These are phyloP conservation scores for Alopecurus myosuroides DNA, from an alignment of 176 grass and related monocot genomes.

Conservation along the genomic window DNA sequence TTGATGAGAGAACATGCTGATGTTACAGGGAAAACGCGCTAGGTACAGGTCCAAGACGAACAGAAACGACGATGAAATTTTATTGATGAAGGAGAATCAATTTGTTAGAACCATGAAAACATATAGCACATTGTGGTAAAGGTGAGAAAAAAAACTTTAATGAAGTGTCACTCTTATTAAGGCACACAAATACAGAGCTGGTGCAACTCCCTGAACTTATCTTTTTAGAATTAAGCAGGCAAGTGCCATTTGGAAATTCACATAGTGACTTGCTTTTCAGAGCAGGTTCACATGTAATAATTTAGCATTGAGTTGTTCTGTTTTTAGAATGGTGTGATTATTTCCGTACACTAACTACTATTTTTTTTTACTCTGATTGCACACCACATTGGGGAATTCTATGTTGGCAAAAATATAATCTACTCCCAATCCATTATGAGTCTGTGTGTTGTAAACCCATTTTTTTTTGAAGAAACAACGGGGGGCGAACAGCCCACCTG, in stretches of 20 bases:
- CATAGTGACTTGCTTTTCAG: neutral
- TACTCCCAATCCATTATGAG: neutral
- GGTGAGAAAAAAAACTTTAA: too few species aligned
- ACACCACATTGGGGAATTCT: neutral
- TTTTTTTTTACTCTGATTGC: neutral
- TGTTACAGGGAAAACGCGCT: neutral
- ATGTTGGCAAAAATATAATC: neutral
- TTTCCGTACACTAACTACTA: neutral
- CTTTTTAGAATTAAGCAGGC: too few species aligned
- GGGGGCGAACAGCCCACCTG: too few species aligned
- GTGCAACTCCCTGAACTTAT: neutral
- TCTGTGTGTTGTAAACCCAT: neutral
- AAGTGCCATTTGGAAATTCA: neutral
- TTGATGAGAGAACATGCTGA: neutral
- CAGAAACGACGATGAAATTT: neutral
- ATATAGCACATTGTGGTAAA: neutral
- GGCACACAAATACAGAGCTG: neutral
- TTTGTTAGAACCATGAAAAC: neutral
- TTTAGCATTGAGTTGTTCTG: neutral
- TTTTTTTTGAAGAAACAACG: too few species aligned
- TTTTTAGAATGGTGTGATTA: neutral
- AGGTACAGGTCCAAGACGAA: neutral
- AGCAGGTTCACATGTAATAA: neutral
- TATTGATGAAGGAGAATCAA: neutral
- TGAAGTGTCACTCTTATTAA: neutral